Percentiles rank a stretch among this genome's conserved stretches.
Conservation (phyloP, 495 filamentous ascomycete species). For the Schizothecium vesticola region DNA sequence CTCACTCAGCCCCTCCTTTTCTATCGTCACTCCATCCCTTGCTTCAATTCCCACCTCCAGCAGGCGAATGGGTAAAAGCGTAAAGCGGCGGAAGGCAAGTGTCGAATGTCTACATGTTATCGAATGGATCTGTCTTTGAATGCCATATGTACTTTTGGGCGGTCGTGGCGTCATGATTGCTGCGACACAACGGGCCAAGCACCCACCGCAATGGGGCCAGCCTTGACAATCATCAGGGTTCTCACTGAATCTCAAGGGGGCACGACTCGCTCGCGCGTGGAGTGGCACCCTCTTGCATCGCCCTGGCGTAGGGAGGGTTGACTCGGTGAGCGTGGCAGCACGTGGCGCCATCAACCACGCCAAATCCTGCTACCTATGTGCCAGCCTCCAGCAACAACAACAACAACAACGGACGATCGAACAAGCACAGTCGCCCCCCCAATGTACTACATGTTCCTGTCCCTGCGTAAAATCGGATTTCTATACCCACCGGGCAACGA, state of each 20-base stretch:
- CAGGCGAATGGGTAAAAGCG: neutral
- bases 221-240: constrained; percentile 4
- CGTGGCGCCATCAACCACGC: neutral
- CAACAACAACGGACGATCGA: neutral
- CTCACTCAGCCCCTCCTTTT: neutral
- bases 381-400: too few relatives aligned
- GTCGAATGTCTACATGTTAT: neutral
- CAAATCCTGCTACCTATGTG: neutral
- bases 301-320: neutral
- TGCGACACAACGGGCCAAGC: constrained; percentile 1
- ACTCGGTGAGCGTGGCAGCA: neutral
- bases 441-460: neutral
- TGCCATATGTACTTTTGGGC: neutral
- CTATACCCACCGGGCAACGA: neutral
- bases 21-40: neutral
- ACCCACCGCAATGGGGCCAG: neutral
- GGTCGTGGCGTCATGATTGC: neutral
- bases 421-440: neutral
- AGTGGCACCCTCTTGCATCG: neutral
- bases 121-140: neutral
- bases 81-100: neutral
- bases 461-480: neutral
- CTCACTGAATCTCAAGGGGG: neutral
- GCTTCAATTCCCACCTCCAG: neutral
- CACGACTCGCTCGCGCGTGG: neutral